These are phyloP conservation scores for Colletotrichum tropicale DNA, from an alignment of 2,329 filamentous ascomycete genomes.

Conservation along the genomic window DNA sequence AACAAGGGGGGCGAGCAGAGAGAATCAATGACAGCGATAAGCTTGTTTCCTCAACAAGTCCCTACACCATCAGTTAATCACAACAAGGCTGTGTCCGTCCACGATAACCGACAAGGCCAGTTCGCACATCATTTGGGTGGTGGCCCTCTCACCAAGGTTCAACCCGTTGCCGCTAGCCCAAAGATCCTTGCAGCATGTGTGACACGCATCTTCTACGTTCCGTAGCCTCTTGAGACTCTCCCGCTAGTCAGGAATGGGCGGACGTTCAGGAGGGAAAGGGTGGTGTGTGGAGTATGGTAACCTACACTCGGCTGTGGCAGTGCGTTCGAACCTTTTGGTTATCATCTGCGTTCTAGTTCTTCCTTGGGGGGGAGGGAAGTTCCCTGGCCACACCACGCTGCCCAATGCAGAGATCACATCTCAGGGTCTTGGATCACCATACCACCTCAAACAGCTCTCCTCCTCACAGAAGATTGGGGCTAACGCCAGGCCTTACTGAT, in stretches of 20 bases:
- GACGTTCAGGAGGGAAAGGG: background rate
- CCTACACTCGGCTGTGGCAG: background rate
- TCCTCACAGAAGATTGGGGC: background rate
- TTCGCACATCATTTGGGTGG: background rate
- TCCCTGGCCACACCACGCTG: background rate
- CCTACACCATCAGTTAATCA: background rate
- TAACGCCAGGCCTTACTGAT: background rate
- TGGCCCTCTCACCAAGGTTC: background rate
- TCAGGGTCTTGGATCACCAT: background rate
- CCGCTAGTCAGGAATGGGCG: background rate
- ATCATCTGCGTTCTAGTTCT: background rate
- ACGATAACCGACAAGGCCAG: background rate
- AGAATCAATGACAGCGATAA: background rate
- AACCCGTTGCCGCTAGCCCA: background rate
- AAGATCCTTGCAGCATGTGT: background rate
- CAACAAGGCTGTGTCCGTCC: background rate
- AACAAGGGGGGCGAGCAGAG: background rate
- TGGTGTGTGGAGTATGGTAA: background rate
- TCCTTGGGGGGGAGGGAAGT: background rate
- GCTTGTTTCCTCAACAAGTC: background rate
- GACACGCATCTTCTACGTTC: background rate
- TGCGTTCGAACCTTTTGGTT: background rate
- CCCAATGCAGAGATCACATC: background rate
- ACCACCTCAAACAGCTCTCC: background rate
- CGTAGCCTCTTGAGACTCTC: background rate